Evolutionary conservation across 2,329 filamentous ascomycete genomes (phyloP).

Genomic region (Aureobasidium sp.): DNA sequence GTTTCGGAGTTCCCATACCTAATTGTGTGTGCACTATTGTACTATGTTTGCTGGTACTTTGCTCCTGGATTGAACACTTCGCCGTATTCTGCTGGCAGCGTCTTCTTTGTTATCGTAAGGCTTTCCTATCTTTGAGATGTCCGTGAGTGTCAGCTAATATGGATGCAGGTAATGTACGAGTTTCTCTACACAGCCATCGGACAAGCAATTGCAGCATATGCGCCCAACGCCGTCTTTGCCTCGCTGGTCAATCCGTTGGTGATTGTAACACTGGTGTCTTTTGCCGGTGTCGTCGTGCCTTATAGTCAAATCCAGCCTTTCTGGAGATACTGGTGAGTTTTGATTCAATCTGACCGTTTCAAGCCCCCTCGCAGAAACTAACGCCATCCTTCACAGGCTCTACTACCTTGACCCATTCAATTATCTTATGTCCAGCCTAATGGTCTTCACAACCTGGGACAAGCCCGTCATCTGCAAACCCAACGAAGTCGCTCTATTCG

Average conservation of each 20-base stretch:
- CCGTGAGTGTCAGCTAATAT: not conserved
- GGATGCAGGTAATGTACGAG: constrained; percentile 49
- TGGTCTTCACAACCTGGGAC: constrained; percentile 49
- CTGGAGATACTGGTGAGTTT: constrained; percentile 49
- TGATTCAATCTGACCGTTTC: not conserved
- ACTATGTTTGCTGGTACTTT: constrained; percentile 59
- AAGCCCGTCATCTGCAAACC: constrained; percentile 25
- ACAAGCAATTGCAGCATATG: constrained; percentile 59
- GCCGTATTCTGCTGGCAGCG: constrained; percentile 39
- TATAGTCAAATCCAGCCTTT: constrained; percentile 52
- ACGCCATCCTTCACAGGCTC: constrained; percentile 36
- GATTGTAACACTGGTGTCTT: constrained; percentile 33
- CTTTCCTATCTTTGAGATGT: not conserved
- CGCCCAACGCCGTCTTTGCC: constrained; percentile 58
- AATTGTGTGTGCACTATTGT: constrained; percentile 50
- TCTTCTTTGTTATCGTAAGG: constrained; percentile 27
- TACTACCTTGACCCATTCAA: constrained; percentile 48
- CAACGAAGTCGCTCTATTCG: constrained; percentile 30
- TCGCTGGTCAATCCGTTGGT: constrained; percentile 42
- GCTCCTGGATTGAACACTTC: constrained; percentile 49
- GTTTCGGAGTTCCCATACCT: constrained; percentile 59
- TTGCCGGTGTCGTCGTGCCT: constrained; percentile 48
- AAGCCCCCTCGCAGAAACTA: not conserved
- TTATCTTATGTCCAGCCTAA: constrained; percentile 23
- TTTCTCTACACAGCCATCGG: constrained; percentile 49